phyloP scores from a whole-genome alignment of 768 basidiomycete genomes.

The Boletus pseudo-olivaceus region DNA sequence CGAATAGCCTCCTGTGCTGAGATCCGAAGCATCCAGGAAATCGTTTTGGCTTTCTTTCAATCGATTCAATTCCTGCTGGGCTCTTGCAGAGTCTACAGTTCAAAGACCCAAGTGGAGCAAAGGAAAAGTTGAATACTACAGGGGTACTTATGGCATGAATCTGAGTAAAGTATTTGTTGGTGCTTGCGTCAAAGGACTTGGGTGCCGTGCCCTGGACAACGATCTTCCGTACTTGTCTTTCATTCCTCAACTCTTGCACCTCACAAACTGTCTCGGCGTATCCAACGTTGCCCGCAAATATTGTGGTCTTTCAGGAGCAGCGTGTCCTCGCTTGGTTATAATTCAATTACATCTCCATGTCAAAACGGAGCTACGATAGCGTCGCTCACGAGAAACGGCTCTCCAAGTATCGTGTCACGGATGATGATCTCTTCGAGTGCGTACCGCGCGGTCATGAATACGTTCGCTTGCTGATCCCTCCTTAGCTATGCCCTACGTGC shows the following conservation, averaged over 20 bases:
- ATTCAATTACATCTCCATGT: slow-evolving; percentile 40
- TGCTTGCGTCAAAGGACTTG: slow-evolving; percentile 15
- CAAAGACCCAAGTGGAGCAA: background rate
- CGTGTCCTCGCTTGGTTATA: background rate
- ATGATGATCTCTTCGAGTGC: slow-evolving; percentile 85
- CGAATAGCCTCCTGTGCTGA: background rate
- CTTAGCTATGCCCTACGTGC: slow-evolving; percentile 76
- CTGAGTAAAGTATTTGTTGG: slow-evolving; percentile 28
- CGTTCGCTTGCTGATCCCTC: slow-evolving; percentile 9
- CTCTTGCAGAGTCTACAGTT: background rate
- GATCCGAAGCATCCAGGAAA: background rate
- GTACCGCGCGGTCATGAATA: slow-evolving; percentile 24
- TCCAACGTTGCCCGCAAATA: background rate
- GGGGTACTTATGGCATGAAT: no score
- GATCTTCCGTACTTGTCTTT: slow-evolving; percentile 38
- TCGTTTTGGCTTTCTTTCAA: background rate
- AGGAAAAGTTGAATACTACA: background rate
- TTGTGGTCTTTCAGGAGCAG: slow-evolving; percentile 6
- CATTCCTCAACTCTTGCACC: background rate
- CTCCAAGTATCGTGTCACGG: slow-evolving; percentile 73
- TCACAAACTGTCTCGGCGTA: background rate
- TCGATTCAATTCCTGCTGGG: background rate
- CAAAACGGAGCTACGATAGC: slow-evolving; percentile 74
- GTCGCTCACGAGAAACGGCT: slow-evolving; percentile 66
- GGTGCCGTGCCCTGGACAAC: background rate